Evolutionary conservation across 495 filamentous ascomycete genomes (phyloP), one percentile per base, ranked within the genome.

Genomic region (Neurospora sp.): DNA sequence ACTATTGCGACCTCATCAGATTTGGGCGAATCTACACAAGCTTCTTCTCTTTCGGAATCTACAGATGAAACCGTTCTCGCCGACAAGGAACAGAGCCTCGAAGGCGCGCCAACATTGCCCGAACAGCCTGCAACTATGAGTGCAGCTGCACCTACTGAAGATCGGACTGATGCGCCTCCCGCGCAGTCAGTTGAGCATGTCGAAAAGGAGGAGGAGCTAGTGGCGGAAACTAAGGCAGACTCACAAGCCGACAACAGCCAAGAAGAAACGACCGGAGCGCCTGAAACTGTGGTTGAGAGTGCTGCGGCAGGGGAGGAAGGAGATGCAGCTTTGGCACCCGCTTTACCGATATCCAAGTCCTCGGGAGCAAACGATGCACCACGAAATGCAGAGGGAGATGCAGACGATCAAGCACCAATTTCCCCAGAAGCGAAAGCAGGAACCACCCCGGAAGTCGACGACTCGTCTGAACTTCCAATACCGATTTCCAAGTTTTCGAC

Each of bases 31-130:
- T 87, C 85, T 9, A 88, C 87, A 9, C 83, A 83, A 72, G 86
- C 87, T 22, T 88, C 87, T 1, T 88, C 87, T 0, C 71, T 88
- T 8, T 87, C 86, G 17, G 86, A 87, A 72, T 86, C 83, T 27
- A 86, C 85, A 7, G 86, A 87, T 45, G 85, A 87, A 76, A 87
- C 84, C 22, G 73, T 85, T 17, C 79, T 79, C n/a, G 81, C 72
- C 22, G 65, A 37, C 3, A 76, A 80, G 69, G 77, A 77, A 12
- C 27, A 71, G 40, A 61, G 73, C 10, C 20, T 44, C 10, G 65
- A 69, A 31, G 22, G 53, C 53, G 27, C 40, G 45, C 17, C 71
- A 69, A 45, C 61, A 35, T 70, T 68, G 65, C 20, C 22, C 20
- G 22, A 69, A 40, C 39, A 48, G 31, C 17, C 40, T 48, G 69